Conservation (phyloP, 495 filamentous ascomycete genomes). For the Aspergillus bertholletiae region DNA sequence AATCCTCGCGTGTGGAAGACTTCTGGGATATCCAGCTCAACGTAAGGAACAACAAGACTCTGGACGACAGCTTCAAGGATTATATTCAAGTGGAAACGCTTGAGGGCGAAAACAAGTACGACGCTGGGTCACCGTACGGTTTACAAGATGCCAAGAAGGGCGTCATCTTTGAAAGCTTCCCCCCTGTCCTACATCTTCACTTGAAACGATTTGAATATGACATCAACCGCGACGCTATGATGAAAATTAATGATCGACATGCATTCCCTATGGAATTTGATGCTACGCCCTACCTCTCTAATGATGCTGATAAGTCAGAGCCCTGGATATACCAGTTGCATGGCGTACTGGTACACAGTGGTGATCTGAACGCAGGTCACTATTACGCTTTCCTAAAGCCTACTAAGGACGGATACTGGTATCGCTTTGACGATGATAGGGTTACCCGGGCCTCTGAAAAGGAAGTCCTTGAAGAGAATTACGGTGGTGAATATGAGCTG, state of each 20-base stretch:
- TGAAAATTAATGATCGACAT: slow-evolving; percentile 98
- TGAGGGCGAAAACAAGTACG: slow-evolving; percentile 98
- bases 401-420: slow-evolving; percentile 86
- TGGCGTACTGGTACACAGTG: slow-evolving; percentile 93
- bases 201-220: slow-evolving; percentile 99
- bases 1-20: slow-evolving; percentile 90
- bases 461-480: slow-evolving; percentile 95
- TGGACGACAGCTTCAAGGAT: slow-evolving; percentile 92
- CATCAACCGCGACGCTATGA: slow-evolving; percentile 91
- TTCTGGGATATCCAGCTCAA: slow-evolving; percentile 99
- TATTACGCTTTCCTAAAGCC: slow-evolving; percentile 98
- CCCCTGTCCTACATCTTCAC: slow-evolving; percentile 91
- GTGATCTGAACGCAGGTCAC: slow-evolving; percentile 96
- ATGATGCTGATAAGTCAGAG: slow-evolving; percentile 82
- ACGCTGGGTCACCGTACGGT: slow-evolving; percentile 80
- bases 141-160: slow-evolving; percentile 97
- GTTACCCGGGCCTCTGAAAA: slow-evolving; percentile 89
- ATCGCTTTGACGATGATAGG: slow-evolving; percentile 95
- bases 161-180: slow-evolving; percentile 94
- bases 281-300: slow-evolving; percentile 80
- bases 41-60: slow-evolving; percentile 84
- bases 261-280: slow-evolving; percentile 95
- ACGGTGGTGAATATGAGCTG: slow-evolving; percentile 78
- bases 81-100: slow-evolving; percentile 95
- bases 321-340: slow-evolving; percentile 89